Base-by-base conservation (phyloP, 2,329 filamentous ascomycete species). In the Claviceps paspali region DNA sequence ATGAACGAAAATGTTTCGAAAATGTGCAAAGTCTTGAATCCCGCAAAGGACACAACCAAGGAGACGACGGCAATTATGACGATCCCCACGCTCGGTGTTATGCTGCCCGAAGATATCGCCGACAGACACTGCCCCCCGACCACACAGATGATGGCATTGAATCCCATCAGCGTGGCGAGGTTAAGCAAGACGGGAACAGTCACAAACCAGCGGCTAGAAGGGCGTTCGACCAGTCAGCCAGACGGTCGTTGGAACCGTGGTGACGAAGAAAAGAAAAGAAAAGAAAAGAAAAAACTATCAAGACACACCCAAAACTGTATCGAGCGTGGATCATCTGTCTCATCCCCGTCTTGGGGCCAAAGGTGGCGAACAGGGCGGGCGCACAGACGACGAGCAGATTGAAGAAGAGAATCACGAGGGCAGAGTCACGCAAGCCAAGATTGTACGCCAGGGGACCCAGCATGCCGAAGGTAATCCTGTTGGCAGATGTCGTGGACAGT, bases 301-400 rank as follows among this genome's bases (percentile, higher is more conserved):
- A 32, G 14, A 30, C 55, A 37, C 54, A 70, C 61, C 71, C 73
- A 49, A 76, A 80, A 29, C 67, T 70, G 52, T 70, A 79, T 17
- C 76, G 62, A 4, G 76, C 74, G 45, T 76, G 72, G 6, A 79
- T 67, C 64, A 79, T 75, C 52, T 79, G 74, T 12, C 75, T 64
- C 64, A 79, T 68, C 29, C 74, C 76, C 8, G 73, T 77, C 52
- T 68, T 69, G 4, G 74, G 70, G 0, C 74, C 73, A 35, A 76
- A 54, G 0, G 68, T 74, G 29, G 65, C 65, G 19, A 79, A 56
- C 46, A 69, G 76, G 3, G 70, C 73, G 1, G 73, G 68, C 0
- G 68, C 58, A 6, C 66, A 41, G 0, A 67, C 67, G 1, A 67
- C 68, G 19, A 77, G 45, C 14, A 79, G 52, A 9, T 64, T 67